Base-by-base conservation (phyloP, 208 protist genomes). In the Crithidia mellificae region DNA sequence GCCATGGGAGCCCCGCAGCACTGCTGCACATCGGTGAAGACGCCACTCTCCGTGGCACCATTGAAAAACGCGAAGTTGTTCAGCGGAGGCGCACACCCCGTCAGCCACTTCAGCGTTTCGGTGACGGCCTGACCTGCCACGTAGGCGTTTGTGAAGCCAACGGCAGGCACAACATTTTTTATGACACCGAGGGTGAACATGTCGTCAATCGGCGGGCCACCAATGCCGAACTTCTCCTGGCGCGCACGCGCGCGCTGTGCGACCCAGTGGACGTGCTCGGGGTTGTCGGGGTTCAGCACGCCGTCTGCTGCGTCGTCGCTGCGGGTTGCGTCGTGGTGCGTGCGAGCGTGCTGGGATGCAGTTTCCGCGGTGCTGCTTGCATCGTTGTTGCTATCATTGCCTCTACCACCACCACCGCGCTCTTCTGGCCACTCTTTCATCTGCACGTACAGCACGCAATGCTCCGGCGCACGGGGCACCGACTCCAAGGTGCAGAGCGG, bases 141-240 rank as follows among this genome's bases (percentile, higher is more conserved):
- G 41, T 99, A 85, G 22, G 98, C 97, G 75, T 99, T 99, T 29
- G 98, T 99, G 43, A 97, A 98, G 34, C 98, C 97, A 30, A 99
- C 98, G 0, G 98, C 98, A 2, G 99, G 98, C 66, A 99, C 98
- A 58, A 99, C 98, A 63, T 99, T 98, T 72, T 99, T 99, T 11
- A 98, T 80, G 0, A 99, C 98, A 51, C 97, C 97, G 61, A 95
- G 80, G 12, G 93, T 93, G 34, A 98, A 94, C 17, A 73, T 51
- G 14, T 89, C 90, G 39, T 90, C 76, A 36, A 97, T 98, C 94
- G 88, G 24, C 11, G 83, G 44, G 19, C 97, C 98, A 22, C 51
- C 57, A 64, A 99, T 99, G 64, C 86, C 82, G 75, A 93, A 98
- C 43, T 82, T 46, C 25, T 81, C 53, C 27, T 98, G 97, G n/a